These are phyloP conservation scores for Irpex lacteus DNA, from an alignment of 1,284 basidiomycete species.

Conservation along the genomic window DNA sequence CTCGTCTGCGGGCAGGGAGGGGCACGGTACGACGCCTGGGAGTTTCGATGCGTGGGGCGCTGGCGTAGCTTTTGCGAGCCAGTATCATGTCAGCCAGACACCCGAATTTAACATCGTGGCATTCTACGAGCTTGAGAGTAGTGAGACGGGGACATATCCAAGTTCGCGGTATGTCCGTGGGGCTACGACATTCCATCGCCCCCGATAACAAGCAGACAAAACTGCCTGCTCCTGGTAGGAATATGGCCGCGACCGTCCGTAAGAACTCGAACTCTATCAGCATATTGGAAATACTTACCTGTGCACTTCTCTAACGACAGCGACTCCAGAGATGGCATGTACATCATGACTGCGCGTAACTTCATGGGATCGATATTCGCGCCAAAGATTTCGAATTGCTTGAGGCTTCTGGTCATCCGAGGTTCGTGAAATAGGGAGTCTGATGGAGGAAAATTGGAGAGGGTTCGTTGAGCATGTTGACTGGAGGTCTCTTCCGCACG, in stretches of 20 bases:
- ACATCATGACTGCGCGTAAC: constrained; percentile 1
- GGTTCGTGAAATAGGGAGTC: constrained; percentile 10
- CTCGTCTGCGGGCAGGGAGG: not conserved
- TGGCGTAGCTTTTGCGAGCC: not conserved
- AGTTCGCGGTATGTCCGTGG: not conserved
- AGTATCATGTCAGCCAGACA: constrained; percentile 3
- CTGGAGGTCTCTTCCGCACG: no score
- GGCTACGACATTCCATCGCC: not conserved
- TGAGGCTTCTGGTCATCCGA: constrained; percentile 6
- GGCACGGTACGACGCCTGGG: not conserved
- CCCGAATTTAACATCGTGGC: not conserved
- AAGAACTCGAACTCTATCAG: no score
- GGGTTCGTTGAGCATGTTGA: not conserved
- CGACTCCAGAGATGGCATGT: constrained; percentile 1
- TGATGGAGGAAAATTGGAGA: not conserved
- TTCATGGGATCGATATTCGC: not conserved
- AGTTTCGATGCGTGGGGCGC: not conserved
- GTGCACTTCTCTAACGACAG: constrained; percentile 1
- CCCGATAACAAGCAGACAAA: constrained; percentile 8
- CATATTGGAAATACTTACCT: constrained; percentile 2
- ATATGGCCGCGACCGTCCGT: not conserved
- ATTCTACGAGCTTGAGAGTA: not conserved
- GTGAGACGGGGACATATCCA: constrained; percentile 10
- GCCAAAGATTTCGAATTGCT: not conserved
- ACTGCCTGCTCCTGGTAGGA: not conserved